A percentile compares a stretch with the other conserved stretches of the same genome.
Conservation (phyloP, 2,329 filamentous ascomycete species). For the Venturia nashicola region DNA sequence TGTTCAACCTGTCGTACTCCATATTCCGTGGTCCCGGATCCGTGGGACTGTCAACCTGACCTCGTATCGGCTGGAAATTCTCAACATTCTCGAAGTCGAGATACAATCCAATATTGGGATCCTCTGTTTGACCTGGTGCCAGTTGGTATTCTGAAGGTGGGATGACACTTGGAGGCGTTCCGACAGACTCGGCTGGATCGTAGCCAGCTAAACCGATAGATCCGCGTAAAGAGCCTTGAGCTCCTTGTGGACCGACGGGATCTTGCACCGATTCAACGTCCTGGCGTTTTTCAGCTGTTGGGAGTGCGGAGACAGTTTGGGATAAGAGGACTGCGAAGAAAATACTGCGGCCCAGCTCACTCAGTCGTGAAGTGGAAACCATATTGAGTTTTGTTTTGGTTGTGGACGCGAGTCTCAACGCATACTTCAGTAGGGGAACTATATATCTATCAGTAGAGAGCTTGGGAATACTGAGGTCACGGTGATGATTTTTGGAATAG, state of each 20-base stretch:
- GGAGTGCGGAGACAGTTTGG: background rate
- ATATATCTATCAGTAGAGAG: background rate
- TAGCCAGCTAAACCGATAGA: conserved; percentile 11
- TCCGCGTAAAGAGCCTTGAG: conserved; percentile 9
- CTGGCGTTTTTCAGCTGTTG: background rate
- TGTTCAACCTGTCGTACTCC: conserved; percentile 55
- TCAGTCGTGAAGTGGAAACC: background rate
- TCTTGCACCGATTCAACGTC: background rate
- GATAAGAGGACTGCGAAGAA: background rate
- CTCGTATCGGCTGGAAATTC: conserved; percentile 44
- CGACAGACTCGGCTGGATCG: conserved; percentile 11
- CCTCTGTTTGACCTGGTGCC: conserved; percentile 38
- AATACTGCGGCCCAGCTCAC: background rate
- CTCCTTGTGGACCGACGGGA: background rate
- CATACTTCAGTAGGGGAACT: background rate
- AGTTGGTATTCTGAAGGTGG: conserved; percentile 24
- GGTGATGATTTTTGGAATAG: background rate
- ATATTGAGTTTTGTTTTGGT: background rate
- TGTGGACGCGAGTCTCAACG: background rate
- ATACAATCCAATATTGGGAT: conserved; percentile 37
- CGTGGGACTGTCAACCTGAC: conserved; percentile 33
- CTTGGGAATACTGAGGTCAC: background rate
- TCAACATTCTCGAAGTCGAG: conserved; percentile 41
- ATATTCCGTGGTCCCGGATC: conserved; percentile 59
- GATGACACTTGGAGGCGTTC: conserved; percentile 18